These are phyloP conservation scores for Quillaja saponaria DNA, from an alignment of 306 rosid species.

Conservation along the genomic window DNA sequence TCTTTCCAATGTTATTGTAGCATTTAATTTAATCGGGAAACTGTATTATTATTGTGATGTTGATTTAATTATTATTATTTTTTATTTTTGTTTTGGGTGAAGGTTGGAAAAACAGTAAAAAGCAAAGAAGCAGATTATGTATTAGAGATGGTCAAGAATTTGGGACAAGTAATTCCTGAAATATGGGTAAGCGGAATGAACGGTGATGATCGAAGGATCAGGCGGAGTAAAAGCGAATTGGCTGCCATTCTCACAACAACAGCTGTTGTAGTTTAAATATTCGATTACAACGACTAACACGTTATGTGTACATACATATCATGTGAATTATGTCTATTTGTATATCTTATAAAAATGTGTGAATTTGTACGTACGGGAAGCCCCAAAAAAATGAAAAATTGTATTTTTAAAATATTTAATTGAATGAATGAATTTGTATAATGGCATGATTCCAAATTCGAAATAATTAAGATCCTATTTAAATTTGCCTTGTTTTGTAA, in stretches of 20 bases:
- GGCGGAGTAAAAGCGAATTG: constrained; percentile 55
- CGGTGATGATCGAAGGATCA: constrained; percentile 28
- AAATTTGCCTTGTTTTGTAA: no score
- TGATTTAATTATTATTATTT: background rate
- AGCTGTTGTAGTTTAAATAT: constrained; percentile 64
- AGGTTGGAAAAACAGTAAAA: constrained; percentile 67
- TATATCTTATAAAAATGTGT: no score
- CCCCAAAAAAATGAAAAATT: no score
- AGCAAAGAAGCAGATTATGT: constrained; percentile 64
- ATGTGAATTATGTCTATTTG: no score
- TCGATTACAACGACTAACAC: no score
- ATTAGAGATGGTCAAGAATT: constrained; percentile 46
- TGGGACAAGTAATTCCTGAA: constrained; percentile 55
- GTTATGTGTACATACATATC: no score
- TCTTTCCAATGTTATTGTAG: background rate
- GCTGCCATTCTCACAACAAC: constrained; percentile 48
- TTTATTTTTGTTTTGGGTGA: background rate
- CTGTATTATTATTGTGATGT: background rate
- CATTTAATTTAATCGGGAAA: background rate
- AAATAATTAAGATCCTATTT: no score
- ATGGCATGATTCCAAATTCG: no score
- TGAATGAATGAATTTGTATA: no score
- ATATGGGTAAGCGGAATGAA: constrained; percentile 53
- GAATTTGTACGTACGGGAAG: no score
- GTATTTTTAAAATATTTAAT: no score